Evolutionary conservation across 495 filamentous ascomycete genomes (phyloP), one percentile per base, ranked within the genome.

Genomic region (Thermothielavioides terrestris): DNA sequence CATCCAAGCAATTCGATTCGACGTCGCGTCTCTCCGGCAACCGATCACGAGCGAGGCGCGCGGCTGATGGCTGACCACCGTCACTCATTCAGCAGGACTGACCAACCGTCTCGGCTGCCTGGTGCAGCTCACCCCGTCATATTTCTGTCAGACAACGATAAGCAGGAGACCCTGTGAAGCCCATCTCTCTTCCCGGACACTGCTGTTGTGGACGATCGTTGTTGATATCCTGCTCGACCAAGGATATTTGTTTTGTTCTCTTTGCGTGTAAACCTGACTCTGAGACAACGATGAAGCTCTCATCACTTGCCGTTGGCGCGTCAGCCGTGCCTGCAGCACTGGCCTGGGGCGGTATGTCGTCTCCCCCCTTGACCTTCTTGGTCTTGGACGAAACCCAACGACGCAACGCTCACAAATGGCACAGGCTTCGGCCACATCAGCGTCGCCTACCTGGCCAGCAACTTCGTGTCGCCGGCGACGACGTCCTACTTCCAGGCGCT

Each of bases 371-470:
- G 15, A 42, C 3, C 12, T 18, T 30, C 25, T 8, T n/a, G 9
- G 35, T 28, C 2, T n/a, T 15, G 20, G 10, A 15, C 40, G 20
- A 30, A 2, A 31, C 26, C 30, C 20, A 26, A 37, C 2, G 18
- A 12, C 15, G 35, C n/a, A 30, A 34, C 10, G 20, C n/a, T 9
- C 30, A 15, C 40, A 1, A 45, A 4, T 6, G 5, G 6, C 18
- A 1, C 35, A 76, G 73, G 70, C 49, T 64, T 84, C 37, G 80
- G 80, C 14, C 79, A 84, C 55, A 77, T 80, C 53, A 79, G 78
- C 1, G 71, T 82, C 7, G 80, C 74, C 21, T 80, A 79, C 50
- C 51, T 76, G 38, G 73, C 73, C 28, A 64, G 59, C 59, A 63
- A 68, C 58, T 67, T 76, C 51, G 68, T 75, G 11, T 61, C 65